Base-by-base conservation (phyloP, 1,284 basidiomycete species). In the Tilletia caries region DNA sequence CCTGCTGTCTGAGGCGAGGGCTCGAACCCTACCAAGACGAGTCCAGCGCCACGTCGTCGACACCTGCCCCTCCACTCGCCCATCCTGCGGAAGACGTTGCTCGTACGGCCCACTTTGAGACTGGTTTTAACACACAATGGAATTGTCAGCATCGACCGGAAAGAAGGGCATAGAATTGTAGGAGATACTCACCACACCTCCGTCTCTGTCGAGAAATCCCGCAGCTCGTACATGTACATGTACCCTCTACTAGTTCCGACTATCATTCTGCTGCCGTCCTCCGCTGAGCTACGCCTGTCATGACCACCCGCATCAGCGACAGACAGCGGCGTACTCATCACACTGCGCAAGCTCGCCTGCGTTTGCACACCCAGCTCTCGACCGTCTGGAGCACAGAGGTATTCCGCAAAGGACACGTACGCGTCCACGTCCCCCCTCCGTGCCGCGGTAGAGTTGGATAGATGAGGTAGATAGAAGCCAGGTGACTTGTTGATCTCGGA, bases 221-320 rank as follows among this genome's bases (percentile, higher is more conserved):
- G 27, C 6, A 79, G 71, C 66, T 77, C 76, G 64, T 79, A 73
- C 44, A 78, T 71, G 71, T 79, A 79, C 25, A 78, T 33, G 64
- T 79, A 75, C 4, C 77, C 77, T 2, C 34, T 60, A 34, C 32
- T 23, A 34, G 29, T 20, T 18, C 58, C 52, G 23, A 5, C 52
- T 15, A 54, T 29, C 52, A 25, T 54, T 2, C n/a, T 23, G 1
- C 52, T 23, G 1, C 52, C n/a, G 1, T 15, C 52, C 27, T 29
- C 48, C 25, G n/a, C 48, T n/a, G 20, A n/a, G 6, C 48, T 20
- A 50, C 48, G 37, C 37, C 37, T 27, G 8, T 54, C 52, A 5
- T 15, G 23, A 29, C 77, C 75, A 5, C 25, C 50, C 0, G 46
- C 64, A 41, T 78, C 76, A 0, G 65, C 58, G 2, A 67, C 68